phyloP scores from a whole-genome alignment of 31 red algal species.

The Odonthalia washingtoniensis region DNA sequence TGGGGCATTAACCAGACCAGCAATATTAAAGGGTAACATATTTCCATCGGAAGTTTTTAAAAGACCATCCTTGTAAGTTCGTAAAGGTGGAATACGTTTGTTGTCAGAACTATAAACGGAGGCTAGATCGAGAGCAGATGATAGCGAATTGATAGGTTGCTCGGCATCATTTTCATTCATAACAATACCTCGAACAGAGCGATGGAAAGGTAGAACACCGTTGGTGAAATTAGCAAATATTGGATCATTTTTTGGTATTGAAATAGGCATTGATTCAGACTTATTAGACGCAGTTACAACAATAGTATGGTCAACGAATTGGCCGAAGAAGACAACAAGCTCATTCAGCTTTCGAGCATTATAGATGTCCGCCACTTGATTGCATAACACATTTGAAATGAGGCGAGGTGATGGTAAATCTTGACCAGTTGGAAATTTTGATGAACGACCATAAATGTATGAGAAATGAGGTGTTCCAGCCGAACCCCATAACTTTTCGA shows the following conservation, averaged over 20 bases:
- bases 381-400: constrained; percentile 55
- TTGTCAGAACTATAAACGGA: constrained; percentile 51
- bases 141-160: constrained; percentile 52
- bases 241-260: constrained; percentile 43
- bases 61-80: constrained; percentile 36
- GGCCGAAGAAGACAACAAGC: constrained; percentile 60
- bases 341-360: constrained; percentile 54
- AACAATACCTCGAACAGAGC: constrained; percentile 40
- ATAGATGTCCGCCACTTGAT: background rate
- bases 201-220: constrained; percentile 26
- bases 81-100: constrained; percentile 23
- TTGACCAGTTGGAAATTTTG: background rate
- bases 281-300: constrained; percentile 35
- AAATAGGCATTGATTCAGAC: constrained; percentile 39
- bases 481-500: constrained; percentile 24
- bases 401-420: constrained; percentile 48
- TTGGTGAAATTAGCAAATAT: constrained; percentile 51
- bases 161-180: background rate
- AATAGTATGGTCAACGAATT: constrained; percentile 73
- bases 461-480: constrained; percentile 60
- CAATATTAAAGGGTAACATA: constrained; percentile 44
- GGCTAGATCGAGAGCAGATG: constrained; percentile 50
- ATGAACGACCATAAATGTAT: constrained; percentile 26
- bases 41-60: constrained; percentile 36
- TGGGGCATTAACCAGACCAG: constrained; percentile 58